phyloP scores from a whole-genome alignment of 441 rosid genomes.

The Euphorbia schlechtendalii region DNA sequence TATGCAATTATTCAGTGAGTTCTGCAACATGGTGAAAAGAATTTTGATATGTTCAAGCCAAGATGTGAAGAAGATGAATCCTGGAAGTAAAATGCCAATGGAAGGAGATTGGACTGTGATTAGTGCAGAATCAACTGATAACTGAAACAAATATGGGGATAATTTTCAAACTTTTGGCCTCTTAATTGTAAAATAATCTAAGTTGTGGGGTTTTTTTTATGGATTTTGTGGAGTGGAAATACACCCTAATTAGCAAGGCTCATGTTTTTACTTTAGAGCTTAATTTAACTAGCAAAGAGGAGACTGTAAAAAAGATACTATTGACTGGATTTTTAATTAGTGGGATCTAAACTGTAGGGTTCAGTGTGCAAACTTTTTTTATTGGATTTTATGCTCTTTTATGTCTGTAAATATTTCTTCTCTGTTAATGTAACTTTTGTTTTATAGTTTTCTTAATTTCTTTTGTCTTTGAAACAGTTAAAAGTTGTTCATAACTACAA shows the following conservation, averaged over 20 bases:
- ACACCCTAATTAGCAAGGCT: constrained; percentile 21
- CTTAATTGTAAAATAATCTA: not conserved
- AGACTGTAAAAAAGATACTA: constrained; percentile 4
- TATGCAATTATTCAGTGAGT: constrained; percentile 52
- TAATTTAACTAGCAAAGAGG: constrained; percentile 16
- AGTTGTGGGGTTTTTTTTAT: not conserved
- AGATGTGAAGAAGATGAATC: constrained; percentile 67
- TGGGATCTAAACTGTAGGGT: constrained; percentile 20
- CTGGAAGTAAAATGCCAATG: constrained; percentile 36
- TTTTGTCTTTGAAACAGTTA: too few species aligned
- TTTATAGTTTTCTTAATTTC: too few species aligned
- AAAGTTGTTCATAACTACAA: too few species aligned
- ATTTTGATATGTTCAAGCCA: constrained; percentile 61
- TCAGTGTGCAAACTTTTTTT: constrained; percentile 21
- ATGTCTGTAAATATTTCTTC: constrained; percentile 20
- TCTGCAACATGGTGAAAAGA: constrained; percentile 79
- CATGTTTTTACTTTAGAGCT: constrained; percentile 17
- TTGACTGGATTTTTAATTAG: constrained; percentile 9
- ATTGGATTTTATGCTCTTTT: constrained; percentile 11
- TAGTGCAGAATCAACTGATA: constrained; percentile 40
- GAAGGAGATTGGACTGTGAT: constrained; percentile 40
- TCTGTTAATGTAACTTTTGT: constrained; percentile 14
- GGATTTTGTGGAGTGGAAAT: constrained; percentile 2
- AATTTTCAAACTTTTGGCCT: not conserved
- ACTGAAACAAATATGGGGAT: constrained; percentile 17